Evolutionary conservation across 306 rosid species (phyloP).

Genomic region (Lathyrus tuberosus): DNA sequence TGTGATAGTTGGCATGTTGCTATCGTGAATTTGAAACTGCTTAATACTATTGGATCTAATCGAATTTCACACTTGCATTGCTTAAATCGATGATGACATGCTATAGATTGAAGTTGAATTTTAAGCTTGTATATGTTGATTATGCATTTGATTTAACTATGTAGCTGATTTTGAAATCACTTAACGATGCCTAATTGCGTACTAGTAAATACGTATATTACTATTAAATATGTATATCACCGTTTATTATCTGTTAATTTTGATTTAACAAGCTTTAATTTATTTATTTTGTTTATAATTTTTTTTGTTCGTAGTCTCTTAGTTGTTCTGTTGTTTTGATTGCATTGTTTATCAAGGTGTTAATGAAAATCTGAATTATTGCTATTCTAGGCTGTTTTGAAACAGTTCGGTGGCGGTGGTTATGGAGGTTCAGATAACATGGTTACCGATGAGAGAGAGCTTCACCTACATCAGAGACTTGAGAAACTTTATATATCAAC

Average conservation of each 20-base stretch:
- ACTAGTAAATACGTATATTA: neutral
- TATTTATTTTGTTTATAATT: neutral
- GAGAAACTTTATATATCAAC: slow-evolving; percentile 94
- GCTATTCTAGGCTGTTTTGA: slow-evolving; percentile 78
- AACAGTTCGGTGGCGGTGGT: slow-evolving; percentile 85
- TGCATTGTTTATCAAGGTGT: neutral
- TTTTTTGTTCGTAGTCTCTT: neutral
- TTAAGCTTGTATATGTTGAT: slow-evolving; percentile 23
- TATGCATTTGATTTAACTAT: neutral
- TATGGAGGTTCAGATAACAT: slow-evolving; percentile 88
- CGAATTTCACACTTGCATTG: slow-evolving; percentile 33
- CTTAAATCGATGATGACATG: neutral
- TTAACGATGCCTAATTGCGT: neutral
- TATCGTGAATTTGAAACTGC: slow-evolving; percentile 7
- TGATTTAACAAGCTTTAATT: slow-evolving; percentile 9
- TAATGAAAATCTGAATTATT: slow-evolving; percentile 31
- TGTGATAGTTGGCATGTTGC: neutral
- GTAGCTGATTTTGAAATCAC: slow-evolving; percentile 24
- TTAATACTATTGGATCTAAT: slow-evolving; percentile 35
- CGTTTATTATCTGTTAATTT: neutral
- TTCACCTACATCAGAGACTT: slow-evolving; percentile 75
- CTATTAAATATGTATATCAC: neutral
- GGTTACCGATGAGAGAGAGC: slow-evolving; percentile 74
- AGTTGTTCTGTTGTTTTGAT: neutral
- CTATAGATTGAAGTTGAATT: slow-evolving; percentile 12